Base-by-base conservation (phyloP, 2,329 filamentous ascomycete species). In the Pestalotiopsis sp. region DNA sequence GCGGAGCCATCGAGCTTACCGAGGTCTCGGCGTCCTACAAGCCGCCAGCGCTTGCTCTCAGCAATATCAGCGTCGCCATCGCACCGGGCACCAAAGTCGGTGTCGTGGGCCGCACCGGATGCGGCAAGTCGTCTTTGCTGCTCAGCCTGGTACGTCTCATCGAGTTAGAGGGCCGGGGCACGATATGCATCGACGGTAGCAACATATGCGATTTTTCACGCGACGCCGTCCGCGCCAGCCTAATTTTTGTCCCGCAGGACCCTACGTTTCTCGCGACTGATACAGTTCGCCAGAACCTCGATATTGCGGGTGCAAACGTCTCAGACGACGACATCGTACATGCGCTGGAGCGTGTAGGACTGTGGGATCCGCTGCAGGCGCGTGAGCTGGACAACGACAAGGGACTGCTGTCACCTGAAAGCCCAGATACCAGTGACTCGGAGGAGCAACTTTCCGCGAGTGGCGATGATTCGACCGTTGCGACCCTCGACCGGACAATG, bases 51-150 rank as follows among this genome's bases (percentile, higher is more conserved):
- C 65, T 57, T 25, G 84, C 85, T 1, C 75, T 87, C 4, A 82
- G 81, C 67, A 80, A 80, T 4, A 72, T 87, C 6, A 82, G 76
- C 3, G 84, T 87, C 73, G 75, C 74, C 11, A 80, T 86, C 14
- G 75, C 81, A 25, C 77, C 78, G 13, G 82, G 83, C 65, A 79
- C 85, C 69, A 79, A 84, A 20, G 78, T 87, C 49, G 84, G 83
- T 13, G 79, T 86, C 14, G 84, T 86, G n/a, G 86, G 86, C 6
- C 79, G 86, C 25, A 87, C 85, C 3, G 72, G 71, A 2, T 84
- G 84, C 0, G 85, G 85, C n/a, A 87, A 87, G 73, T 84, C 82
- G 13, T 83, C 82, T 1, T 77, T 86, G 6, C 74, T 84, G 1
- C 75, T 81, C 27, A 78, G 80, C 4, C 73, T 86, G 5, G 80